Percentiles rank a stretch among this genome's conserved stretches.
These are phyloP conservation scores for Phytophthora megakarya DNA, from an alignment of 352 stramenopile genomes.

Conservation along the genomic window DNA sequence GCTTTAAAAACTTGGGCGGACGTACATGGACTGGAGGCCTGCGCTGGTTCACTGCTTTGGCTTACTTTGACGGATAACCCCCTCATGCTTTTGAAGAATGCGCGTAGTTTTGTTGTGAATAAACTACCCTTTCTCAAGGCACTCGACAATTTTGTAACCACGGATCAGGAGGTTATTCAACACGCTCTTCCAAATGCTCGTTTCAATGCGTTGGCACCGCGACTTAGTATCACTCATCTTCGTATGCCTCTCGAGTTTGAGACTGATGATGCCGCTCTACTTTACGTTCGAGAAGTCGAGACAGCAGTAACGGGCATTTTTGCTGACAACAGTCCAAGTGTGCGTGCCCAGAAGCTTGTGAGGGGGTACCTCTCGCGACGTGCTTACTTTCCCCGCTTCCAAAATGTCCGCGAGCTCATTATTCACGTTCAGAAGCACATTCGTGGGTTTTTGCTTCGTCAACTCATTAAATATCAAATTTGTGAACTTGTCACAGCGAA, in stretches of 20 bases:
- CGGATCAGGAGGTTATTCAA: slow-evolving; percentile 65
- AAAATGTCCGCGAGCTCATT: slow-evolving; percentile 50
- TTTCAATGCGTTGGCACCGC: slow-evolving; percentile 41
- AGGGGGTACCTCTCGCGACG: slow-evolving; percentile 60
- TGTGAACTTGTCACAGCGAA: slow-evolving; percentile 49
- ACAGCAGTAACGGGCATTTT: slow-evolving; percentile 33
- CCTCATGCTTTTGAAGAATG: slow-evolving; percentile 55
- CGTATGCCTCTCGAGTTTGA: slow-evolving; percentile 53
- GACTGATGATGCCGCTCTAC: slow-evolving; percentile 43
- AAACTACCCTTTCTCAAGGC: slow-evolving; percentile 64
- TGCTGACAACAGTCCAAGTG: slow-evolving; percentile 50
- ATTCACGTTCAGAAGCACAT: slow-evolving; percentile 59
- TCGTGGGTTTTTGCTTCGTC: slow-evolving; percentile 67
- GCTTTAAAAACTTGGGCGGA: slow-evolving; percentile 51
- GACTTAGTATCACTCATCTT: slow-evolving; percentile 42
- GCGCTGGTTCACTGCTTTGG: slow-evolving; percentile 52
- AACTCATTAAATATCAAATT: slow-evolving; percentile 51
- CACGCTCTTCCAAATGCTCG: slow-evolving; percentile 42
- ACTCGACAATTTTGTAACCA: slow-evolving; percentile 66
- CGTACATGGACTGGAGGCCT: slow-evolving; percentile 52
- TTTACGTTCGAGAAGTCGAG: slow-evolving; percentile 44
- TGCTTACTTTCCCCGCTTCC: slow-evolving; percentile 44
- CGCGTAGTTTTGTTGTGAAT: slow-evolving; percentile 72
- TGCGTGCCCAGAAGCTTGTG: slow-evolving; percentile 36
- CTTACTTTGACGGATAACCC: slow-evolving; percentile 66